Evolutionary conservation across 768 basidiomycete genomes (phyloP).

Genomic region (Suillus ampliporus): DNA sequence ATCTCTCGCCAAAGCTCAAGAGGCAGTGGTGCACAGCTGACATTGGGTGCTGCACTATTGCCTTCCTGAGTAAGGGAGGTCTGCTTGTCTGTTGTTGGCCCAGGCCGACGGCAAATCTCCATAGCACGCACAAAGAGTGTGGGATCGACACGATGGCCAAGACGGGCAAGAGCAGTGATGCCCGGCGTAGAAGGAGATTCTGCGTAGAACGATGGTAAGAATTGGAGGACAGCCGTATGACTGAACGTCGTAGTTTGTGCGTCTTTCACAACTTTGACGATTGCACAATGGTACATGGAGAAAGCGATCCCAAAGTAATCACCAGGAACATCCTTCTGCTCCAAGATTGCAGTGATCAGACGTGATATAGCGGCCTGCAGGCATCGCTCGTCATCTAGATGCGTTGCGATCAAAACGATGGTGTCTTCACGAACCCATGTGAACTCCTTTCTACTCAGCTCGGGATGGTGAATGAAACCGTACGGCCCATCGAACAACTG

Average conservation of each 20-base stretch:
- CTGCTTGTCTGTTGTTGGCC: too few relatives aligned
- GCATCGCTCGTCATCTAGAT: slow-evolving; percentile 29
- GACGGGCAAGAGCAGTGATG: slow-evolving; percentile 8
- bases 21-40: not conserved
- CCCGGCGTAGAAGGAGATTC: slow-evolving; percentile 2
- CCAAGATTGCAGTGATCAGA: not conserved
- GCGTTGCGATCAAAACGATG: slow-evolving; percentile 18
- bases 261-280: not conserved
- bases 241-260: slow-evolving; percentile 3
- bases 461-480: not conserved
- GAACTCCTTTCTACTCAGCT: not conserved
- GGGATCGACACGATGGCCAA: slow-evolving; percentile 2
- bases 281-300: not conserved
- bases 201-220: slow-evolving; percentile 1
- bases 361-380: not conserved
- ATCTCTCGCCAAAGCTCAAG: not conserved
- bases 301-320: not conserved
- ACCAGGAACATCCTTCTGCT: not conserved
- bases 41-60: not conserved
- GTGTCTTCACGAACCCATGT: slow-evolving; percentile 12
- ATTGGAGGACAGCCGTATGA: slow-evolving; percentile 1
- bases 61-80: not conserved
- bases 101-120: not conserved
- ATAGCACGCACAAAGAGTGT: not conserved
- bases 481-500: not conserved